Conservation (phyloP, 257 asterid species). For the Gentiana macrophylla region DNA sequence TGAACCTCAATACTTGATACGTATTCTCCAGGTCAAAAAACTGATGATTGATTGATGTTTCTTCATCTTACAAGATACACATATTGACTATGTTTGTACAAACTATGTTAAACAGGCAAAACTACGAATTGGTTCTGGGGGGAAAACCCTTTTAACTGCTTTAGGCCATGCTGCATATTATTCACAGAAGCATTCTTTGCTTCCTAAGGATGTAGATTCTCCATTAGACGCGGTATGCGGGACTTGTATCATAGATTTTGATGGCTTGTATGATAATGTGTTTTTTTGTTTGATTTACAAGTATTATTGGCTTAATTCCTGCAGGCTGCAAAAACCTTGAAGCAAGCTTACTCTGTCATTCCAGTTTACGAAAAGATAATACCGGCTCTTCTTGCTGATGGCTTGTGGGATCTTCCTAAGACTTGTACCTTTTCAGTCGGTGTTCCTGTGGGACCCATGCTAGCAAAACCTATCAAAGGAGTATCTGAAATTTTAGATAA, state of each 20-base stretch:
- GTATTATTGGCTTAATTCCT: constrained; percentile 12
- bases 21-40: constrained; percentile 76
- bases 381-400: constrained; percentile 76
- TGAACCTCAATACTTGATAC: constrained; percentile 92
- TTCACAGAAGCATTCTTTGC: constrained; percentile 52
- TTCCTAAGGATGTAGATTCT: constrained; percentile 43
- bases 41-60: constrained; percentile 2
- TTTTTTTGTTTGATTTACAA: not conserved
- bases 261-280: too few species aligned
- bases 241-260: not conserved
- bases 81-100: constrained; percentile 21
- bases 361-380: constrained; percentile 82
- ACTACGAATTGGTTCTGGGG: constrained; percentile 85
- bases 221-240: constrained; percentile 65
- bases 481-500: constrained; percentile 91
- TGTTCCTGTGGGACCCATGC: constrained; percentile 94
- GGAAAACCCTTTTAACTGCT: constrained; percentile 81
- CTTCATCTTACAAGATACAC: constrained; percentile 8
- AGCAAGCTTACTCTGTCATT: constrained; percentile 81
- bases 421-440: constrained; percentile 82
- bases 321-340: constrained; percentile 87
- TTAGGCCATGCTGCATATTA: constrained; percentile 76
- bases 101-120: constrained; percentile 55
- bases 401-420: constrained; percentile 88
- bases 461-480: constrained; percentile 95